A percentile compares a stretch with the other conserved stretches of the same genome.
phyloP scores from a whole-genome alignment of 169 alveolate genomes.

The Perkinsus chesapeaki region DNA sequence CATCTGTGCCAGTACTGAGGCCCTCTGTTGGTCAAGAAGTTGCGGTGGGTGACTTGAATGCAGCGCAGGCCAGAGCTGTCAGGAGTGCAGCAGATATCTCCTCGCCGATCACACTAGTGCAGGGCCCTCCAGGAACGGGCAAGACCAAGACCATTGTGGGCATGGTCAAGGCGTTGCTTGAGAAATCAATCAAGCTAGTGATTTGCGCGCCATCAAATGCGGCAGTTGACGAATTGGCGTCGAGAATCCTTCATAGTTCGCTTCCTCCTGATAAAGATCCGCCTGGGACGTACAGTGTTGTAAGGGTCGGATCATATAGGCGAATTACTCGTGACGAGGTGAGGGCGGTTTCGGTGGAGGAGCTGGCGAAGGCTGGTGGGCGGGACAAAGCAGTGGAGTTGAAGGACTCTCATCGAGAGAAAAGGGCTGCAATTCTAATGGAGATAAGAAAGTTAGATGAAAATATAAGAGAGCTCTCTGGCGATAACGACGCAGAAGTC shows the following conservation, averaged over 20 bases:
- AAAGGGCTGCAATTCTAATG: neutral
- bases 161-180: constrained; percentile 64
- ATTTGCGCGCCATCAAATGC: constrained; percentile 95
- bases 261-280: neutral
- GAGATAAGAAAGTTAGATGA: neutral
- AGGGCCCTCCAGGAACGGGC: constrained; percentile 99
- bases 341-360: neutral
- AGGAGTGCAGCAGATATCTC: neutral
- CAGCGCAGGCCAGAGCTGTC: constrained; percentile 22
- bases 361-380: neutral
- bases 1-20: neutral
- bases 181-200: constrained; percentile 43
- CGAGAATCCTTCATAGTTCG: constrained; percentile 44
- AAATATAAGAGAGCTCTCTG: neutral
- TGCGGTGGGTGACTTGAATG: neutral
- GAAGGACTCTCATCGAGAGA: neutral
- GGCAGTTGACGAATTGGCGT: constrained; percentile 88
- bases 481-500: neutral
- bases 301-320: neutral
- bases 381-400: neutral
- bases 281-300: neutral
- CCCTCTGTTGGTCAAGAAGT: neutral
- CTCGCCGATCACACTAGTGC: constrained; percentile 72
- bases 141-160: constrained; percentile 91
- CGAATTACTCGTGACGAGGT: constrained; percentile 11